Conservation (phyloP, 106 monocot genomes). For the Agapanthus africanus region DNA sequence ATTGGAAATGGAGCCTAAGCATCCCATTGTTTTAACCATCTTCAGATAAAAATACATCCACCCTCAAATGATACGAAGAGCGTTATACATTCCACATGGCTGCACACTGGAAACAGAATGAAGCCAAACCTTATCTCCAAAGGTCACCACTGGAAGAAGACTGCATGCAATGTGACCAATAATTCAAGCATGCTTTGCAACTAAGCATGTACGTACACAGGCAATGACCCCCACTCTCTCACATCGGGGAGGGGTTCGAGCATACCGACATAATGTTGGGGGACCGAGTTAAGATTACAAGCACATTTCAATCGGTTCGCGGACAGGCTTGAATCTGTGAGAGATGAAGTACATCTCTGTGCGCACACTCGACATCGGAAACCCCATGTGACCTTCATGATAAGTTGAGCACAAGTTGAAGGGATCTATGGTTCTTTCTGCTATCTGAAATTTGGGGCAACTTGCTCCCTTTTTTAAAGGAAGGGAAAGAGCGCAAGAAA, state of each 20-base stretch:
- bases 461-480: constrained; percentile 2
- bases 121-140: too few relatives aligned
- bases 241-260: neutral
- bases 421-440: neutral
- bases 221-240: neutral
- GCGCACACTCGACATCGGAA: neutral
- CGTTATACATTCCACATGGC: neutral
- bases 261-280: constrained; percentile 1
- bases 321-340: neutral
- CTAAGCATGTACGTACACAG: neutral
- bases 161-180: neutral
- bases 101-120: neutral
- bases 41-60: too few relatives aligned
- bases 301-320: neutral
- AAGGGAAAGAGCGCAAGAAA: too few relatives aligned
- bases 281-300: neutral
- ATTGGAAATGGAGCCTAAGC: neutral
- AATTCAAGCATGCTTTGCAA: neutral
- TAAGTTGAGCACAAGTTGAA: neutral
- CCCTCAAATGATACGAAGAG: neutral
- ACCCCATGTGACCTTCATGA: neutral
- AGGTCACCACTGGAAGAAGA: too few relatives aligned
- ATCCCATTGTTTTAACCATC: too few relatives aligned
- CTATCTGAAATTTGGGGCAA: neutral
- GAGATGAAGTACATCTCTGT: neutral